Base-by-base conservation (phyloP, 306 rosid species). In the Acacia acuminata region DNA sequence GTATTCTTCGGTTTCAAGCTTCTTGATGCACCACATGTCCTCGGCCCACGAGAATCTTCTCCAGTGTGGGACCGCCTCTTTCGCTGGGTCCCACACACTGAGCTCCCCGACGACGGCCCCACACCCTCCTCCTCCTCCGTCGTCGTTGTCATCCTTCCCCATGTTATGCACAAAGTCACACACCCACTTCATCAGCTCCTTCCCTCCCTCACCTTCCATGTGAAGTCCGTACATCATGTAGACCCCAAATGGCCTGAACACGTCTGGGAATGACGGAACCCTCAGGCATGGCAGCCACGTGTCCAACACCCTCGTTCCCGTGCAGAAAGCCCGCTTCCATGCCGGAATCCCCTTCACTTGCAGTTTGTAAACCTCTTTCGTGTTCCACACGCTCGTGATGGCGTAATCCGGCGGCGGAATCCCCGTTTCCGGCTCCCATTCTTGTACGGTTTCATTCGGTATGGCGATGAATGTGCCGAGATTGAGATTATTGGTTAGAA, bases 391-490 rank as follows among this genome's bases (percentile, higher is more conserved):
- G 55, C 99, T 95, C 13, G 88, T 71, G 20, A 95, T 71, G 14
- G 98, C 98, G 76, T 76, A 95, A 72, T 81, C 83, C 36, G 87
- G 85, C 3, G 97, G 97, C 0, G 88, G 77, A n/a, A 75, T 80
- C 6, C 88, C 88, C 17, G 47, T 83, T 78, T 76, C 76, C 4
- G 87, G 91, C 75, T 90, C 88, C 89, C 86, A 88, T 8, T 84
- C 85, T 0, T 67, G 32, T 4, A 90, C 69, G 81, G 76, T 65
- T 63, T 86, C 81, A 78, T 84, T 90, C 1, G 93, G 94, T 13
- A 92, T 68, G 80, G 99, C 99, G 88, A 95, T 90, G 89, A 92
- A 93, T 0, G 98, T 95, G 4, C 99, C 99, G 82, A 93, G 80
- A 71, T 84, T 93, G 70, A 88, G 91, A 68, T 86, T 84, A 80